Conservation (phyloP, 2,329 filamentous ascomycete species). For the Clonostachys chloroleuca region DNA sequence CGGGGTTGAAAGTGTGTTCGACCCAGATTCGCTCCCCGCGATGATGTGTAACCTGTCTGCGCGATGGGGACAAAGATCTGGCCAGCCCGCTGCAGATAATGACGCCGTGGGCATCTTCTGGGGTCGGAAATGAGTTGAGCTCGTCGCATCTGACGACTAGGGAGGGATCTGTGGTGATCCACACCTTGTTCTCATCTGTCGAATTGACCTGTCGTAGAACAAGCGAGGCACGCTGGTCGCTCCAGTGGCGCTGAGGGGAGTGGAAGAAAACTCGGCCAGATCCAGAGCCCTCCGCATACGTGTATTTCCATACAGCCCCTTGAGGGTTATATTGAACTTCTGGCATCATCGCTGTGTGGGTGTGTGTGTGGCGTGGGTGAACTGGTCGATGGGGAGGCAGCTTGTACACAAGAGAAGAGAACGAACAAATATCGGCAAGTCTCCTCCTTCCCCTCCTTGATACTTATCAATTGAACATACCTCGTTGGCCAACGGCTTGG, state of each 20-base stretch:
- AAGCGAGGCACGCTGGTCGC: background rate
- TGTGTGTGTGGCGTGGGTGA: too few species aligned
- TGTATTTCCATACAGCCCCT: slow-evolving; percentile 1
- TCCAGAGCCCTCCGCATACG: background rate
- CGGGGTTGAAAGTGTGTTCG: background rate
- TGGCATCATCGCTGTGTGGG: background rate
- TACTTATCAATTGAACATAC: too few species aligned
- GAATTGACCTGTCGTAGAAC: slow-evolving; percentile 1
- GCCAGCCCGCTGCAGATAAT: background rate
- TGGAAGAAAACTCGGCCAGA: background rate
- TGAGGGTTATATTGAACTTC: slow-evolving; percentile 1
- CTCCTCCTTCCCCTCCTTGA: too few species aligned
- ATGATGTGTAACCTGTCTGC: background rate
- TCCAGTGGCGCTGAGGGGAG: slow-evolving; percentile 1
- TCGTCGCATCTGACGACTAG: background rate
- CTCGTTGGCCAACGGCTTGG: too few species aligned
- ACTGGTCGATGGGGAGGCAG: too few species aligned
- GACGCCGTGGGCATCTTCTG: slow-evolving; percentile 1
- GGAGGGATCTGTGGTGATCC: slow-evolving; percentile 1
- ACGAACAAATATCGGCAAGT: too few species aligned
- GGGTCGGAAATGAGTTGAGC: background rate
- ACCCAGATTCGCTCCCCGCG: slow-evolving; percentile 3
- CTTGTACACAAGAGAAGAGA: too few species aligned
- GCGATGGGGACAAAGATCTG: background rate
- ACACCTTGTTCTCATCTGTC: background rate